Evolutionary conservation across 2,329 filamentous ascomycete species (phyloP).

Genomic region (Rhexocercosporidium sp.): DNA sequence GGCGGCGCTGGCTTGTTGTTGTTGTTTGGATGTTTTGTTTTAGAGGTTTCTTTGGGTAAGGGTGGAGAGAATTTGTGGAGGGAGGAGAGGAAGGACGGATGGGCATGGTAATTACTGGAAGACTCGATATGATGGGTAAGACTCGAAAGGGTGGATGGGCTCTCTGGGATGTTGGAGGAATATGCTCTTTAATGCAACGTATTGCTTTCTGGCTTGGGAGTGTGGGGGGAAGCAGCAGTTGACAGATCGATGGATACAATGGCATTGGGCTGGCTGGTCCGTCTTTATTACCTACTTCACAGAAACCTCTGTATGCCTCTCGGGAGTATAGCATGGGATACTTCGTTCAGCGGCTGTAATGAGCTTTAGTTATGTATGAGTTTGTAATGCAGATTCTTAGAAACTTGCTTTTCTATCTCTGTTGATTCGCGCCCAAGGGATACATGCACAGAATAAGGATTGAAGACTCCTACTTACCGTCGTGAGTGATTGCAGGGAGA

Average conservation of each 20-base stretch:
- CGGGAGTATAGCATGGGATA: background rate
- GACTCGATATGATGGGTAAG: background rate
- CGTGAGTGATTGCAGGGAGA: too few species aligned
- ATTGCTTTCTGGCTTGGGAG: background rate
- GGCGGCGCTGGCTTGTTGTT: slow-evolving; percentile 54
- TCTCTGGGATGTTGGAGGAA: background rate
- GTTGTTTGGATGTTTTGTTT: slow-evolving; percentile 56
- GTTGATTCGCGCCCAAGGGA: background rate
- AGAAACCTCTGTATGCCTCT: background rate
- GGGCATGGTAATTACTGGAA: background rate
- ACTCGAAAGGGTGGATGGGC: background rate
- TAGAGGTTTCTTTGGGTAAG: slow-evolving; percentile 37
- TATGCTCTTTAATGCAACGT: background rate
- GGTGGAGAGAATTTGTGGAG: background rate
- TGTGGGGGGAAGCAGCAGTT: background rate
- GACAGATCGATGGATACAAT: background rate
- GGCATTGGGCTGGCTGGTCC: slow-evolving; percentile 22
- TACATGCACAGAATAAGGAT: background rate
- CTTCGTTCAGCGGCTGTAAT: background rate
- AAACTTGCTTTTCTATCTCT: background rate
- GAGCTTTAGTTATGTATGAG: slow-evolving; percentile 1
- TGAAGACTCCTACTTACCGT: background rate
- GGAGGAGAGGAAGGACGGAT: background rate
- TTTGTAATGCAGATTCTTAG: slow-evolving; percentile 11
- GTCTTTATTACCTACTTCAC: slow-evolving; percentile 3